These are phyloP conservation scores for Hypomyces rosellus DNA, from an alignment of 2,329 filamentous ascomycete species.

Conservation along the genomic window DNA sequence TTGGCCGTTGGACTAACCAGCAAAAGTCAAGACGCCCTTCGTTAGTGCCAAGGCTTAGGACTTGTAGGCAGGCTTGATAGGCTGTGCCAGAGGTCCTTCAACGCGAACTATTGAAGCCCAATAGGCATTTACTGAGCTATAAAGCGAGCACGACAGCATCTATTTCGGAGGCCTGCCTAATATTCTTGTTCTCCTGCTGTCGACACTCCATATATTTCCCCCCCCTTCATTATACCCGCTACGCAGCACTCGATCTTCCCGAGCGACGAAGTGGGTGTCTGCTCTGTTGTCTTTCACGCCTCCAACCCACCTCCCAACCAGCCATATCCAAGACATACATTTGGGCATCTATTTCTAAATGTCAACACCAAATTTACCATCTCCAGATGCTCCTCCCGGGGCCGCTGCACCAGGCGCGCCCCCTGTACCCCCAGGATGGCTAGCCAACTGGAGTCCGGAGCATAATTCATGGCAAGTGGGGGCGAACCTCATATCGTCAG, in stretches of 20 bases:
- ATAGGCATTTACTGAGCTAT: not conserved
- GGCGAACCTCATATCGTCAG: not conserved
- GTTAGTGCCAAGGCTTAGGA: too few species aligned
- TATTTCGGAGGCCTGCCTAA: not conserved
- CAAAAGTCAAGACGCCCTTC: too few species aligned
- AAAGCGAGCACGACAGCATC: not conserved
- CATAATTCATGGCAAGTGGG: conserved; percentile 3
- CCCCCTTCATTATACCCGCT: not conserved
- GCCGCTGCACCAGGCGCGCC: not conserved
- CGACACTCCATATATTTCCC: not conserved
- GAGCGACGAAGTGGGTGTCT: not conserved
- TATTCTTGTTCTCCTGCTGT: not conserved
- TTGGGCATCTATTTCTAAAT: not conserved
- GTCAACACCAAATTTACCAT: not conserved
- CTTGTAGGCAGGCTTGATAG: too few species aligned
- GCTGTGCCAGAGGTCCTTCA: too few species aligned
- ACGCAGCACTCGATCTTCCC: not conserved
- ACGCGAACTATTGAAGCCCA: not conserved
- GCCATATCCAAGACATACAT: not conserved
- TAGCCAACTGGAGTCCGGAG: conserved; percentile 1
- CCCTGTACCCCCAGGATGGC: conserved; percentile 1
- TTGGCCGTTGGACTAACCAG: too few species aligned
- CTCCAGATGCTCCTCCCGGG: not conserved
- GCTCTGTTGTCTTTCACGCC: not conserved
- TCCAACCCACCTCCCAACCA: not conserved